These are phyloP conservation scores for Phallus indusiatus DNA, from an alignment of 768 basidiomycete genomes.

Conservation along the genomic window DNA sequence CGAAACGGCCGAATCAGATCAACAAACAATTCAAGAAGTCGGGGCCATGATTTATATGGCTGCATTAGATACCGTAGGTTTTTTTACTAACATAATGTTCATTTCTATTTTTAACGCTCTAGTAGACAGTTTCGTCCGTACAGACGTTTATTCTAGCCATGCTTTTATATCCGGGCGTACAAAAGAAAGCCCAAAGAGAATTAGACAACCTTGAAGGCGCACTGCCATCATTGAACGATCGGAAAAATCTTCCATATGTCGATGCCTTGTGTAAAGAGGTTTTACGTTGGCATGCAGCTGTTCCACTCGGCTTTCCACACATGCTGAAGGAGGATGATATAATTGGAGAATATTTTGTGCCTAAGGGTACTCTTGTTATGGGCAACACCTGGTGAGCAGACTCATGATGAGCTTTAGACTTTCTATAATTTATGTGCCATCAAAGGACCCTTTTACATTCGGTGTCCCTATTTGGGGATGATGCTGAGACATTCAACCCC, in stretches of 20 bases:
- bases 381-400: slow-evolving; percentile 14
- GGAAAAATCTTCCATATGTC: slow-evolving; percentile 12
- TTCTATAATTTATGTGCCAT: background rate
- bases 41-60: slow-evolving; percentile 1
- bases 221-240: slow-evolving; percentile 8
- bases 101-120: background rate
- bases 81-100: background rate
- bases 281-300: slow-evolving; percentile 10
- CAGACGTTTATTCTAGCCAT: slow-evolving; percentile 9
- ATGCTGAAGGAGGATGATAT: background rate
- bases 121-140: slow-evolving; percentile 8
- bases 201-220: slow-evolving; percentile 10
- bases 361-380: slow-evolving; percentile 12
- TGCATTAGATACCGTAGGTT: slow-evolving; percentile 8
- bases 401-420: background rate
- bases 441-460: background rate
- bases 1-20: background rate
- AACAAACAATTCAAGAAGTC: slow-evolving; percentile 1
- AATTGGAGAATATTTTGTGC: background rate
- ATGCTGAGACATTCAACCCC: background rate
- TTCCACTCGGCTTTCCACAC: slow-evolving; percentile 2
- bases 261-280: slow-evolving; percentile 9
- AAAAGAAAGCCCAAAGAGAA: slow-evolving; percentile 11
- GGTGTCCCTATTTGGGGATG: background rate
- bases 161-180: slow-evolving; percentile 9